A percentile compares a stretch with the other conserved stretches of the same genome.
These are phyloP conservation scores for Lasiodiplodia sp. DNA, from an alignment of 2,329 filamentous ascomycete species.

Conservation along the genomic window DNA sequence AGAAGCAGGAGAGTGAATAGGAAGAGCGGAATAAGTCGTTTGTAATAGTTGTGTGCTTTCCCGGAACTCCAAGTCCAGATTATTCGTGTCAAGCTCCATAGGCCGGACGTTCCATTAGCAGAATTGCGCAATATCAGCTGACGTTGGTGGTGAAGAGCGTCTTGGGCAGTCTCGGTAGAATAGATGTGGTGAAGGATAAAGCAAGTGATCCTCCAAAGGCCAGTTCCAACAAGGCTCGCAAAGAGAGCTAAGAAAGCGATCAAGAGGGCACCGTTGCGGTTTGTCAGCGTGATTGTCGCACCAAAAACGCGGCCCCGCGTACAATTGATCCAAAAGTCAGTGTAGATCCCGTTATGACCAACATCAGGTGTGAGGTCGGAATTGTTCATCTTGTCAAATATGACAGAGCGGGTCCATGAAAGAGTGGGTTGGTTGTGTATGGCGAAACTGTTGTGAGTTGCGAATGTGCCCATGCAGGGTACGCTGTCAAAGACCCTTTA, in stretches of 20 bases:
- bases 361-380: not conserved
- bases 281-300: slow-evolving; percentile 34
- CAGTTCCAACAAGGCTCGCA: slow-evolving; percentile 33
- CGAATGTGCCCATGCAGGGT: too few relatives aligned
- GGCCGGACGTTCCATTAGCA: slow-evolving; percentile 33
- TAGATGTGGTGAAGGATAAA: slow-evolving; percentile 39
- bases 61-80: slow-evolving; percentile 30
- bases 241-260: slow-evolving; percentile 39
- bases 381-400: not conserved
- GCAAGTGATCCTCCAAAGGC: slow-evolving; percentile 42
- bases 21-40: slow-evolving; percentile 35
- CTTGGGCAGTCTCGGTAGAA: slow-evolving; percentile 34
- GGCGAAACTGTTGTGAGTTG: too few relatives aligned
- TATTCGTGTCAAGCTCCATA: slow-evolving; percentile 16
- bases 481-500: too few relatives aligned
- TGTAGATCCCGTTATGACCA: not conserved
- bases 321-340: slow-evolving; percentile 37
- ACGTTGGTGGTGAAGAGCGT: slow-evolving; percentile 43
- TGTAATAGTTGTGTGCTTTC: not conserved
- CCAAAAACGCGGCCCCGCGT: slow-evolving; percentile 30
- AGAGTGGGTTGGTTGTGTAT: too few relatives aligned
- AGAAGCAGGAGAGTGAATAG: slow-evolving; percentile 36
- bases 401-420: too few relatives aligned
- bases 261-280: slow-evolving; percentile 32
- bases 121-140: slow-evolving; percentile 46